phyloP scores from a whole-genome alignment of 129 eudicot species.

The Pulicaria dysenterica region DNA sequence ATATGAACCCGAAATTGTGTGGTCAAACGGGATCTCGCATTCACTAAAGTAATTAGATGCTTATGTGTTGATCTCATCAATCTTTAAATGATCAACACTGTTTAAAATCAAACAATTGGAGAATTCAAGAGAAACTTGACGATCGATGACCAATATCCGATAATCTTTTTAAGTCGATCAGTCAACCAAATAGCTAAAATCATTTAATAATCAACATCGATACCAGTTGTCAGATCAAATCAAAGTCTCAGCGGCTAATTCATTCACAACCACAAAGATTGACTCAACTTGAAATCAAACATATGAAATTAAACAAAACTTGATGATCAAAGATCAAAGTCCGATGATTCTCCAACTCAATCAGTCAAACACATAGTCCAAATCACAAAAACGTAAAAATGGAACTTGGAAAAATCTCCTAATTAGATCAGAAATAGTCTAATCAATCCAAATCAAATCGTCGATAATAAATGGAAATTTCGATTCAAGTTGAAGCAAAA shows the following conservation, averaged over 20 bases:
- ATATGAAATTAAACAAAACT: neutral
- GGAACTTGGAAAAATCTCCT: neutral
- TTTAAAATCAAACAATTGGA: neutral
- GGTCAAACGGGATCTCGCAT: neutral
- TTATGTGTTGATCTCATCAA: neutral
- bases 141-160: neutral
- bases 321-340: conserved; percentile 9
- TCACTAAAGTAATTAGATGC: neutral
- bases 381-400: conserved; percentile 5
- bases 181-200: conserved; percentile 13
- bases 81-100: neutral
- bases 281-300: neutral
- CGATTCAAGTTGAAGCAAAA: neutral
- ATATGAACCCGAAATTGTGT: neutral
- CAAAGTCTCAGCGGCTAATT: neutral
- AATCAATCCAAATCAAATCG: neutral
- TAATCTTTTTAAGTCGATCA: neutral
- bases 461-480: neutral
- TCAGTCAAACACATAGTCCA: conserved; percentile 9
- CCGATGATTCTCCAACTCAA: conserved; percentile 1
- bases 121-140: neutral
- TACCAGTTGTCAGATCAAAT: neutral
- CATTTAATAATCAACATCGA: neutral
- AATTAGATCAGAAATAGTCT: neutral
- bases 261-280: neutral